Conservation (phyloP, 164 flowering plant genomes). For the Aristolochia fimbriata region DNA sequence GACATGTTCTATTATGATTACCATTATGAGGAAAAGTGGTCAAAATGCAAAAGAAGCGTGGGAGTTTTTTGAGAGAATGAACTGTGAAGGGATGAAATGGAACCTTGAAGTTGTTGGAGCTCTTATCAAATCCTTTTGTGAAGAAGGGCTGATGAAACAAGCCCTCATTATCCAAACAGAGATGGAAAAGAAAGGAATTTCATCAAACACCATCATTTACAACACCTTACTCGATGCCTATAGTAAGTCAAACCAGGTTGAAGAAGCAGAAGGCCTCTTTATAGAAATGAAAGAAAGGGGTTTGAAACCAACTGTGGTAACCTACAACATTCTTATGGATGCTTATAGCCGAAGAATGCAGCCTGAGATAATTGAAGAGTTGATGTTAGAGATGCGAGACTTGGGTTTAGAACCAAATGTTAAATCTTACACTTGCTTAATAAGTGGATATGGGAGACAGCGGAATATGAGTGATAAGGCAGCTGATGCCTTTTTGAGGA, state of each 20-base stretch:
- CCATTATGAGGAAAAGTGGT: slow-evolving; percentile 75
- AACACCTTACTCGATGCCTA: slow-evolving; percentile 85
- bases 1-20: slow-evolving; percentile 67
- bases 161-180: slow-evolving; percentile 80
- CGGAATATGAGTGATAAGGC: slow-evolving; percentile 86
- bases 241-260: slow-evolving; percentile 56
- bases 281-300: slow-evolving; percentile 73
- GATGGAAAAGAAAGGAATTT: slow-evolving; percentile 78
- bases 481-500: slow-evolving; percentile 76
- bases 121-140: slow-evolving; percentile 80
- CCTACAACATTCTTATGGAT: slow-evolving; percentile 80
- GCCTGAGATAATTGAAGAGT: slow-evolving; percentile 70
- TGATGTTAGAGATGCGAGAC: slow-evolving; percentile 63
- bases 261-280: slow-evolving; percentile 95
- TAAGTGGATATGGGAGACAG: slow-evolving; percentile 85
- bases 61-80: slow-evolving; percentile 82
- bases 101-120: slow-evolving; percentile 68
- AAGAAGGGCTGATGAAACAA: slow-evolving; percentile 78
- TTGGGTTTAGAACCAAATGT: slow-evolving; percentile 65
- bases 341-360: slow-evolving; percentile 89
- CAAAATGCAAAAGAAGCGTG: slow-evolving; percentile 72
- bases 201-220: slow-evolving; percentile 58
- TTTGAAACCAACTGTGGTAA: slow-evolving; percentile 47
- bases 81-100: slow-evolving; percentile 64
- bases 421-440: slow-evolving; percentile 71